Percentiles rank a stretch among this genome's conserved stretches.
Conservation (phyloP, 805 yeast genomes). For the Zygoascus ofunaensis region DNA sequence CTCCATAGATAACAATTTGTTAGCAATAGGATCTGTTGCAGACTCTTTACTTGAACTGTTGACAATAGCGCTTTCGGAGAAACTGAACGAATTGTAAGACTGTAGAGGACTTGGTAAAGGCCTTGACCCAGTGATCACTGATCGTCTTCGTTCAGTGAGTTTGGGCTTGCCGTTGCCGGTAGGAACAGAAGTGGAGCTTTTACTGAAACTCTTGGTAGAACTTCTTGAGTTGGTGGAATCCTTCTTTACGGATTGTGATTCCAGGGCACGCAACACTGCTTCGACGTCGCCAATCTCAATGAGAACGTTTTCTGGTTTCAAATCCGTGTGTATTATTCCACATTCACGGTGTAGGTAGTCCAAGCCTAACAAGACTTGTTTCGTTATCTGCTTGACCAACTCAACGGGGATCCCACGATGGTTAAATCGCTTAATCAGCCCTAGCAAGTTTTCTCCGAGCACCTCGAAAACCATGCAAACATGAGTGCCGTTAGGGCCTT, state of each 20-base stretch:
- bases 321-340: conserved; percentile 67
- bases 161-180: conserved; percentile 30
- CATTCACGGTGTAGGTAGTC: conserved; percentile 65
- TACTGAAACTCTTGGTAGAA: not conserved
- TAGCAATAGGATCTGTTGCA: conserved; percentile 3
- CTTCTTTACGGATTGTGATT: conserved; percentile 43
- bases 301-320: conserved; percentile 67
- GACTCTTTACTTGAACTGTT: not conserved
- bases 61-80: conserved; percentile 7
- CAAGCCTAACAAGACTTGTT: conserved; percentile 63
- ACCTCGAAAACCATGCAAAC: conserved; percentile 97
- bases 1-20: conserved; percentile 6
- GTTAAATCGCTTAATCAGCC: conserved; percentile 67
- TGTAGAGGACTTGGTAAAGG: conserved; percentile 85
- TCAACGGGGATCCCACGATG: conserved; percentile 72
- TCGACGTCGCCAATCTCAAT: conserved; percentile 81
- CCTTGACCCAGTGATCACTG: conserved; percentile 82
- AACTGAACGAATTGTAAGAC: conserved; percentile 27
- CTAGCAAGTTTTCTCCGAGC: conserved; percentile 83
- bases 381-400: conserved; percentile 73
- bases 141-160: conserved; percentile 42
- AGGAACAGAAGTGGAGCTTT: conserved; percentile 10
- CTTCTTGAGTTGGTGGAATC: conserved; percentile 1
- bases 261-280: conserved; percentile 59
- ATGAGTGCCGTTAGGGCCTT: conserved; percentile 87